Percentiles rank a stretch among this genome's conserved stretches.
These are phyloP conservation scores for Mycena rebaudengoi DNA, from an alignment of 768 basidiomycete genomes.

Conservation along the genomic window DNA sequence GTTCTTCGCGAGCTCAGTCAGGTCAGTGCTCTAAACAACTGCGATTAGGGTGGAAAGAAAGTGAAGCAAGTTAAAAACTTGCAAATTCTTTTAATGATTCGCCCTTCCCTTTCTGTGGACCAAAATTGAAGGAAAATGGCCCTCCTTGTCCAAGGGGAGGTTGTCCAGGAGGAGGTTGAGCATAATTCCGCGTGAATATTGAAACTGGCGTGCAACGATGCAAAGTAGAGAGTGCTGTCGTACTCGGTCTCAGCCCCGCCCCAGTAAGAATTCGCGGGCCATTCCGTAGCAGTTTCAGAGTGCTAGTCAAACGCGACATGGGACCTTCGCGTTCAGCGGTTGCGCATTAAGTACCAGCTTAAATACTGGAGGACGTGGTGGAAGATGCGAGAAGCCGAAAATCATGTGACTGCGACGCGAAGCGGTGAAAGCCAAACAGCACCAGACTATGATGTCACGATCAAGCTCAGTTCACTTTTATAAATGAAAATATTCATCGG, in stretches of 20 bases:
- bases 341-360: conserved; percentile 1
- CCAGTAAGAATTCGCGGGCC: neutral
- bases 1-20: conserved; percentile 83
- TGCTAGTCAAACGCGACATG: neutral
- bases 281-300: neutral
- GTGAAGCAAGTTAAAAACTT: neutral
- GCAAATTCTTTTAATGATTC: conserved; percentile 86
- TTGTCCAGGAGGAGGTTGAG: conserved; percentile 51
- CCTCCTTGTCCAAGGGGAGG: conserved; percentile 37
- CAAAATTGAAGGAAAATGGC: conserved; percentile 52
- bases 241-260: neutral
- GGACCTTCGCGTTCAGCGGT: neutral
- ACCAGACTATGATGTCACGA: too few relatives aligned
- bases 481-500: too few relatives aligned
- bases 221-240: neutral
- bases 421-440: neutral
- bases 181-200: conserved; percentile 47
- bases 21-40: conserved; percentile 70
- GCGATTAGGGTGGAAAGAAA: neutral
- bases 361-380: neutral
- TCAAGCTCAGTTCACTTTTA: too few relatives aligned
- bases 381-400: conserved; percentile 19
- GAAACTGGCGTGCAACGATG: neutral
- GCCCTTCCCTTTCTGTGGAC: conserved; percentile 77
- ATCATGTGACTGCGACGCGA: conserved; percentile 6